phyloP scores from a whole-genome alignment of 352 stramenopile species.

The Globisporangium heterothallicum region DNA sequence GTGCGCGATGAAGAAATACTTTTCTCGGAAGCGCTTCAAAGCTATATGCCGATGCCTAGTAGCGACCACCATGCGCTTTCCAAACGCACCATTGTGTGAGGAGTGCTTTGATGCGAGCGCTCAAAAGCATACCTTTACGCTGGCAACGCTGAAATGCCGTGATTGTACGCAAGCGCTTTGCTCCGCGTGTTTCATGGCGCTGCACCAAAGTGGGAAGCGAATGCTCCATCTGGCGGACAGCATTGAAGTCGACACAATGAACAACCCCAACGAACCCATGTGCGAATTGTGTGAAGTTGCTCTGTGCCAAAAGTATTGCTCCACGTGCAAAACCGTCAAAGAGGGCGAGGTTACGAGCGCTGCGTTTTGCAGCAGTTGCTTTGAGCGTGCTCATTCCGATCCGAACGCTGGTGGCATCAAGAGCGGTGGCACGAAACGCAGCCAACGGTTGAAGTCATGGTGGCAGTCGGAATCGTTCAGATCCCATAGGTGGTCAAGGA shows the following conservation, averaged over 20 bases:
- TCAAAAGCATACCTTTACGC: conserved; percentile 1
- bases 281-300: conserved; percentile 26
- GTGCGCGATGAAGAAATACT: neutral
- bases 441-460: conserved; percentile 11
- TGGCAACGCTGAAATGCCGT: conserved; percentile 25
- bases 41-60: conserved; percentile 5
- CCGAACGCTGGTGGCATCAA: neutral
- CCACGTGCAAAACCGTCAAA: conserved; percentile 10
- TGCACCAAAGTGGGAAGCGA: conserved; percentile 27
- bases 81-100: conserved; percentile 32
- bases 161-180: conserved; percentile 28
- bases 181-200: conserved; percentile 15
- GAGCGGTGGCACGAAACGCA: neutral
- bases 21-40: conserved; percentile 6
- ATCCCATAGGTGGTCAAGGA: conserved; percentile 19
- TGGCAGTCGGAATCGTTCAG: conserved; percentile 22
- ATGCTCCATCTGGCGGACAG: conserved; percentile 26
- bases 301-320: conserved; percentile 10
- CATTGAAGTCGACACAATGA: conserved; percentile 26
- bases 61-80: conserved; percentile 16
- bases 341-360: neutral
- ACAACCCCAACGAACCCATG: conserved; percentile 8
- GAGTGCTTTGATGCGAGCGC: conserved; percentile 14
- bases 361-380: conserved; percentile 19
- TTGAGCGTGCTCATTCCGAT: conserved; percentile 21